Percentiles rank a stretch among this genome's conserved stretches.
These are phyloP conservation scores for Paradendryphiella salina DNA, from an alignment of 2,329 filamentous ascomycete species.

Conservation along the genomic window DNA sequence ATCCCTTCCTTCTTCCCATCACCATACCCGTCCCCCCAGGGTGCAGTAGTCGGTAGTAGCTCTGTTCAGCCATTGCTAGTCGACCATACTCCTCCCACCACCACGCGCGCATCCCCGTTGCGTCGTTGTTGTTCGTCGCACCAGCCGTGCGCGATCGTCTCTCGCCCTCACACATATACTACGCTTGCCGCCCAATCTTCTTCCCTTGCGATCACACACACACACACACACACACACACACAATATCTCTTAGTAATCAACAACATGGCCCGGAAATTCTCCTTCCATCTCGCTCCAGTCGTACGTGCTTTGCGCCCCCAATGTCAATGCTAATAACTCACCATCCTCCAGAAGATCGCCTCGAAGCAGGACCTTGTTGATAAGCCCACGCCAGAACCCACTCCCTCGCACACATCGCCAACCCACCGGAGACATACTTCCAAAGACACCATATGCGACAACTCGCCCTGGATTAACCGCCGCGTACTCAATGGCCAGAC, in stretches of 20 bases:
- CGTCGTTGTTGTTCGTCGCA: not conserved
- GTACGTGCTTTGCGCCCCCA: conserved; percentile 32
- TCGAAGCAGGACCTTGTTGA: conserved; percentile 37
- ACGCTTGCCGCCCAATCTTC: not conserved
- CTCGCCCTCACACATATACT: not conserved
- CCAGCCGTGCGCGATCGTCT: not conserved
- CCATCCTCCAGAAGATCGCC: conserved; percentile 38
- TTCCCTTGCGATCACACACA: not conserved
- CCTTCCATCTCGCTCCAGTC: conserved; percentile 49
- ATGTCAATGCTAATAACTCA: not conserved
- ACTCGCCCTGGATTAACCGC: conserved; percentile 50
- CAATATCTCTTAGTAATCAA: conserved; percentile 1
- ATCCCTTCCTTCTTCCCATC: not conserved
- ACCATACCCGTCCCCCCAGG: not conserved
- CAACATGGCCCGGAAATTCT: conserved; percentile 51
- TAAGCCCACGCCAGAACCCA: conserved; percentile 36
- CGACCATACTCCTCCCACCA: conserved; percentile 5
- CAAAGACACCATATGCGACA: conserved; percentile 41
- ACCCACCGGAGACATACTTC: conserved; percentile 33
- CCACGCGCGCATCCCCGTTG: conserved; percentile 2
- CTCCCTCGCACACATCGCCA: conserved; percentile 10
- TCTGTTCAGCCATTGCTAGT: conserved; percentile 12
- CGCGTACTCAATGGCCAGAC: conserved; percentile 49
- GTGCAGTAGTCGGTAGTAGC: conserved; percentile 7
- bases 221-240: not conserved